These are phyloP conservation scores for Phellopilus nigrolimitatus DNA, from an alignment of 1,284 basidiomycete species.

Conservation along the genomic window DNA sequence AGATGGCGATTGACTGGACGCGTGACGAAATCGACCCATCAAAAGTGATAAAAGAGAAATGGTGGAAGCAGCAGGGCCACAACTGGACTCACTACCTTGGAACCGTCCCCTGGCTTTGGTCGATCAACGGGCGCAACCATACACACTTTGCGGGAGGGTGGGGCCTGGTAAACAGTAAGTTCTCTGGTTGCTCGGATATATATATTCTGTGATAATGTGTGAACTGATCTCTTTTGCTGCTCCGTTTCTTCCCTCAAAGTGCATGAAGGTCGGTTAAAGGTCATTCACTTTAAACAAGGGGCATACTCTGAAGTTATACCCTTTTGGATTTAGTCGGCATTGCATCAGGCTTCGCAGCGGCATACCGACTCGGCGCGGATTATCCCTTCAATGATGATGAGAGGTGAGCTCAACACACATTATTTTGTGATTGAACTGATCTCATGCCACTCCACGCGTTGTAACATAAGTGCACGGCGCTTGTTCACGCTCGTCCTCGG, in stretches of 20 bases:
- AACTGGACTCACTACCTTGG: conserved; percentile 55
- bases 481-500: conserved; percentile 46
- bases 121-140: conserved; percentile 49
- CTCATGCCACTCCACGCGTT: no score
- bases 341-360: conserved; percentile 54
- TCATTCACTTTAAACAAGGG: neutral
- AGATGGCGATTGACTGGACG: conserved; percentile 47
- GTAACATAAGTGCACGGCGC: conserved; percentile 26
- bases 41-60: conserved; percentile 50
- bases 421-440: conserved; percentile 3
- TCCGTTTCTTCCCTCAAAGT: neutral
- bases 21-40: conserved; percentile 44
- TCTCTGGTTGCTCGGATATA: neutral
- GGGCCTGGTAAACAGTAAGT: conserved; percentile 21
- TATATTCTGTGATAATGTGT: no score
- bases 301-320: conserved; percentile 20
- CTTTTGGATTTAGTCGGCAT: conserved; percentile 56
- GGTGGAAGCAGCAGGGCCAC: conserved; percentile 61
- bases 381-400: conserved; percentile 43
- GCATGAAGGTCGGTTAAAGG: conserved; percentile 19
- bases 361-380: conserved; percentile 51
- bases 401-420: conserved; percentile 29
- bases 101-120: conserved; percentile 58
- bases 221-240: neutral
- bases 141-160: conserved; percentile 22